phyloP scores from a whole-genome alignment of 495 filamentous ascomycete species.

The Xylaria longipes region DNA sequence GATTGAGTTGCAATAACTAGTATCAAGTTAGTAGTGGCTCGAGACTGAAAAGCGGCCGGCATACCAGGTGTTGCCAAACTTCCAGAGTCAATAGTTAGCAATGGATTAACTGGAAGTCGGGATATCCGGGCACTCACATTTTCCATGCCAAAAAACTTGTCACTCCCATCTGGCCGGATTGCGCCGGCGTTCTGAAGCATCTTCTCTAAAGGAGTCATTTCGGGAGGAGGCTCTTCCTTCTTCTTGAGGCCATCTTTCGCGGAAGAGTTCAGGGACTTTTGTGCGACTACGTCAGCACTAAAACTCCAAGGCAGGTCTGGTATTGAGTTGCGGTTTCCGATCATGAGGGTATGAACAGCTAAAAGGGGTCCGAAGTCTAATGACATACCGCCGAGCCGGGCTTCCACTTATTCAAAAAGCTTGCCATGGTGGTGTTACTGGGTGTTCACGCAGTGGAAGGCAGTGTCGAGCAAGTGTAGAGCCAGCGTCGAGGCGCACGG shows the following conservation, averaged over 20 bases:
- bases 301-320: not conserved
- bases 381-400: conserved; percentile 41
- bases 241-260: conserved; percentile 58
- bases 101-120: conserved; percentile 13
- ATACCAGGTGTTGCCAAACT: conserved; percentile 99
- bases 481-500: conserved; percentile 39
- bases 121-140: conserved; percentile 69
- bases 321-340: not conserved
- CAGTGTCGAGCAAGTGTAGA: conserved; percentile 12
- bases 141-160: conserved; percentile 98
- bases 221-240: conserved; percentile 72
- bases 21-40: conserved; percentile 34
- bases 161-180: conserved; percentile 84
- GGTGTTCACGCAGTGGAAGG: conserved; percentile 25
- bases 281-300: conserved; percentile 29
- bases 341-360: not conserved
- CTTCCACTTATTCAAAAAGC: conserved; percentile 54
- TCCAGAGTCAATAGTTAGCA: conserved; percentile 35
- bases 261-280: conserved; percentile 46
- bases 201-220: conserved; percentile 82
- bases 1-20: conserved; percentile 96
- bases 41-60: conserved; percentile 24
- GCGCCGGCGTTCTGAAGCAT: conserved; percentile 80
- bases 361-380: conserved; percentile 3
- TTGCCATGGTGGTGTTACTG: conserved; percentile 43